Evolutionary conservation across 106 monocot species (phyloP).

Genomic region (Dendrobium catenatum): DNA sequence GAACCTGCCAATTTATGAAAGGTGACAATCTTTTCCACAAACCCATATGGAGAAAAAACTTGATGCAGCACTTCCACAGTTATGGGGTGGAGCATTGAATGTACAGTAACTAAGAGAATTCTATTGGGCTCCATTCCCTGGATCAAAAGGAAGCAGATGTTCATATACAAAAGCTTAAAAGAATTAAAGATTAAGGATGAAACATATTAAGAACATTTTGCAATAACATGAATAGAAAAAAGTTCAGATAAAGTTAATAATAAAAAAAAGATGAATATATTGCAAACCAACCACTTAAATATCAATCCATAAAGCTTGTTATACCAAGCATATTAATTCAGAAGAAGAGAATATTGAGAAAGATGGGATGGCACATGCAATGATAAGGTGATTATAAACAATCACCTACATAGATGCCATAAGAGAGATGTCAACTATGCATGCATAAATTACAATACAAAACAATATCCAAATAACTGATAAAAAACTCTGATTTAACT

Average conservation of each 20-base stretch:
- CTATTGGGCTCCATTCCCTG: constrained; percentile 84
- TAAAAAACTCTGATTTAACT: too few species aligned
- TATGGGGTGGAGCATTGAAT: constrained; percentile 87
- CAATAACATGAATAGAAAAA: background rate
- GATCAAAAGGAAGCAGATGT: constrained; percentile 33
- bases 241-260: background rate
- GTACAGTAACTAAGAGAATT: constrained; percentile 87
- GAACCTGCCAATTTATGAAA: constrained; percentile 91
- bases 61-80: constrained; percentile 91
- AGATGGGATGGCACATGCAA: background rate
- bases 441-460: too few species aligned
- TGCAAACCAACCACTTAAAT: background rate
- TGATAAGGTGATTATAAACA: background rate
- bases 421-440: background rate
- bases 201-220: background rate
- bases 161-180: constrained; percentile 9
- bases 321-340: background rate
- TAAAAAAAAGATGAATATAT: background rate
- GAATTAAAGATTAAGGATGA: background rate
- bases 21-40: constrained; percentile 90
- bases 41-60: constrained; percentile 88
- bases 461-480: too few species aligned
- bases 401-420: background rate
- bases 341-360: background rate
- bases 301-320: background rate